Percentiles rank a stretch among this genome's conserved stretches.
Conservation (phyloP, 768 basidiomycete species). For the Hydnomerulius pinastri region DNA sequence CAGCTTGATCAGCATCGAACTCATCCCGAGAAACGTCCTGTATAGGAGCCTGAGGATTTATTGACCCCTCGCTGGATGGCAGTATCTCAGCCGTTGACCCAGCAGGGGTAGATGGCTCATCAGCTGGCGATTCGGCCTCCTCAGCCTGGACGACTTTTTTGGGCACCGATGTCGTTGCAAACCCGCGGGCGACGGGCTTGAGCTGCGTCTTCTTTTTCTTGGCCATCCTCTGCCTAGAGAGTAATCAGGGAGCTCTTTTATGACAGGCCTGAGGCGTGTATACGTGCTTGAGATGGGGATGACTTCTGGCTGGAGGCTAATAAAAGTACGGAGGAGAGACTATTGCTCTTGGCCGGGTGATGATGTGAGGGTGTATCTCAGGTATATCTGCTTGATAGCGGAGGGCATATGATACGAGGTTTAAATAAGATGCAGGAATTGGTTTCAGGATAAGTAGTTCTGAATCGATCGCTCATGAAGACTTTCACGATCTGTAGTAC, state of each 20-base stretch:
- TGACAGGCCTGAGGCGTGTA: not conserved
- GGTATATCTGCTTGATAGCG: not conserved
- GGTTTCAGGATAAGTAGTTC: not conserved
- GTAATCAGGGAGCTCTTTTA: not conserved
- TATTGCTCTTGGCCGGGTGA: not conserved
- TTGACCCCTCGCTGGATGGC: not conserved
- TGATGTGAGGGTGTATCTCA: not conserved
- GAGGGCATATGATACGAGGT: not conserved
- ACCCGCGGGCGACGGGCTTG: conserved; percentile 74
- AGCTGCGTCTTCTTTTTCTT: conserved; percentile 87
- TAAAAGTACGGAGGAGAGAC: not conserved
- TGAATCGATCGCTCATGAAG: not conserved
- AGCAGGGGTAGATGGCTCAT: conserved; percentile 5
- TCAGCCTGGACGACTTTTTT: conserved; percentile 58
- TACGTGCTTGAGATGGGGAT: not conserved
- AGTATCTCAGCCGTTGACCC: conserved; percentile 5
- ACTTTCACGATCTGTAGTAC: not conserved
- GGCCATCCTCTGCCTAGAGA: conserved; percentile 45
- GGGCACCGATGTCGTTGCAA: conserved; percentile 80
- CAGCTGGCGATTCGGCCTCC: conserved; percentile 20
- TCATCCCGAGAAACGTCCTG: conserved; percentile 24
- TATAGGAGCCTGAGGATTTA: conserved; percentile 4
- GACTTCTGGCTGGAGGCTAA: not conserved
- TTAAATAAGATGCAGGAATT: not conserved
- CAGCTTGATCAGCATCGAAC: conserved; percentile 40